Conservation (phyloP, 2,329 filamentous ascomycete genomes). For the Claviceps quebecensis region DNA sequence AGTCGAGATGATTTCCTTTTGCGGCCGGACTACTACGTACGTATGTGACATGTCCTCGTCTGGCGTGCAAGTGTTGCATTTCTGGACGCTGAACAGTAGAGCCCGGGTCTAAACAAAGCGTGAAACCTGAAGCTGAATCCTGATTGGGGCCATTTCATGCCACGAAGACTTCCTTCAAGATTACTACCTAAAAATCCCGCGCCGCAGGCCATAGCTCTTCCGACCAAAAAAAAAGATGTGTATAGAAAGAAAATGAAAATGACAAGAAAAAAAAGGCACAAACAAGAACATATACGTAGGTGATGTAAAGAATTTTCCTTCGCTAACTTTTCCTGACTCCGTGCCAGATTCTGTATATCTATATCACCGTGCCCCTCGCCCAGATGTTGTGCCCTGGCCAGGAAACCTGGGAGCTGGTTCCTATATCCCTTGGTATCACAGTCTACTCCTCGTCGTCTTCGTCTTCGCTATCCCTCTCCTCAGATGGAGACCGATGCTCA, state of each 20-base stretch:
- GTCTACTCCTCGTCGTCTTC: background rate
- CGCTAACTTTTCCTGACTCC: background rate
- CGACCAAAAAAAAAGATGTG: background rate
- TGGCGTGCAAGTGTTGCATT: too few species aligned
- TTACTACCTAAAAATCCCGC: background rate
- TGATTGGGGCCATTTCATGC: too few species aligned
- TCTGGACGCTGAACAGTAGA: too few species aligned
- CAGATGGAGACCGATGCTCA: constrained; percentile 16
- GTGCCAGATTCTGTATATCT: background rate
- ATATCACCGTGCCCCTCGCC: too few species aligned
- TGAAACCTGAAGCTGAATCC: too few species aligned
- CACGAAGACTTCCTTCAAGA: too few species aligned
- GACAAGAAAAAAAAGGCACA: background rate
- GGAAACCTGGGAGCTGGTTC: background rate
- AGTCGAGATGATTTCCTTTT: too few species aligned
- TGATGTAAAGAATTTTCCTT: background rate
- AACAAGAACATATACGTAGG: background rate
- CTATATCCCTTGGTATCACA: background rate
- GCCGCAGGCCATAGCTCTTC: background rate
- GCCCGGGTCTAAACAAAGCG: too few species aligned
- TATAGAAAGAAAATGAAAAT: background rate
- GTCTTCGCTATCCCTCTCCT: constrained; percentile 28
- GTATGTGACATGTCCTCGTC: too few species aligned
- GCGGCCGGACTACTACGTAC: too few species aligned
- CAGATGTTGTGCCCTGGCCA: background rate